Base-by-base conservation (phyloP, 2,329 filamentous ascomycete species). In the Leptographium procerum region DNA sequence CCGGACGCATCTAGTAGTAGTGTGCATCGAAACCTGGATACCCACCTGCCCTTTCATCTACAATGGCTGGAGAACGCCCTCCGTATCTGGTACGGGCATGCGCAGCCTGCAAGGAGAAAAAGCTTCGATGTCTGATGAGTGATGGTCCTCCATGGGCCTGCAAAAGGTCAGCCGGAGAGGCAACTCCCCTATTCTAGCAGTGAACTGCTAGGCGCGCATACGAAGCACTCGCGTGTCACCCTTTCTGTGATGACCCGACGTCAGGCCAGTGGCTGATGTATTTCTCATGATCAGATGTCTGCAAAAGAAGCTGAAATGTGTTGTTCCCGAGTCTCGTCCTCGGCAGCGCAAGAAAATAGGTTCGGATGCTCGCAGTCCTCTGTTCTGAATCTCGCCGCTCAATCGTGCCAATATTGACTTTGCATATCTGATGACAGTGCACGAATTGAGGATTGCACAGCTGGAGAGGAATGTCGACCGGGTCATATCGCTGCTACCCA, bases 111-210 rank as follows among this genome's bases (percentile, higher is more conserved):
- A 57, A 57, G n/a, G 48, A 57, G 36, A 57, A 57, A n/a, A 57
- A 57, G 50, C 48, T 57, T 16, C 56, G 56, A n/a, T 57, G 56
- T 19, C 11, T 57, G 28, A 52, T 52, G 56, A 57, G 50, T 28
- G 56, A 57, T 11, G 36, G 56, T 6, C 56, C 56, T 4, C 56
- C 56, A 16, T 57, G 56, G 56, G 36, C 16, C 11, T 57, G 56
- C 34, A 47, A n/a, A 53, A 57, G 56, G 56, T 57, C 4, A 57
- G 48, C 55, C n/a, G 40, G 24, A 26, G 6, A 34, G 31, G 8
- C n/a, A 10, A 24, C n/a, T 24, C 9, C 13, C 43, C 43, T 2
- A 8, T 22, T 45, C 11, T 31, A 7, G 48, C 1, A 6, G 16
- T 28, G 19, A n/a, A 22, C n/a, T 34, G n/a, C 19, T 19, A 16